A percentile compares a stretch with the other conserved stretches of the same genome.
Conservation (phyloP, 108 stramenopile genomes). For the Cyclostephanos invisitatus region DNA sequence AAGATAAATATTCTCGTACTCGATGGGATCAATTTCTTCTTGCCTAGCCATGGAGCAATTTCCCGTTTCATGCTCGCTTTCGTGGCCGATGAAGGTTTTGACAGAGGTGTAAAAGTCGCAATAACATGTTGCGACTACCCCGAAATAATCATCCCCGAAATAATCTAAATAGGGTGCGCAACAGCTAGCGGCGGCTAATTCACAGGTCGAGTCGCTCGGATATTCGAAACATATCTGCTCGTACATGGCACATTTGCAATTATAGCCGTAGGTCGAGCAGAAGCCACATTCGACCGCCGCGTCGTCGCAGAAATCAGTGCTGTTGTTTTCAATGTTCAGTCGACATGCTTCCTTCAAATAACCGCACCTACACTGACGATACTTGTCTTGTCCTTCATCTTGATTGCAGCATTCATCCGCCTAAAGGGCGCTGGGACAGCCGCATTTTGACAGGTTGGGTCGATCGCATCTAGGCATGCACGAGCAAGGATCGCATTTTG, state of each 20-base stretch:
- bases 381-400: too few relatives aligned
- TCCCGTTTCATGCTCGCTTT: not conserved
- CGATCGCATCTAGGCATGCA: constrained; percentile 3
- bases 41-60: not conserved
- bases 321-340: not conserved
- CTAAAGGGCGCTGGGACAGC: constrained; percentile 14
- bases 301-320: not conserved
- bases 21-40: not conserved
- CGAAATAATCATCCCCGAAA: not conserved
- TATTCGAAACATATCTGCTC: not conserved
- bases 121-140: not conserved
- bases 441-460: not conserved
- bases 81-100: not conserved
- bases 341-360: constrained; percentile 1
- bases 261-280: too few relatives aligned
- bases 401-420: constrained; percentile 3
- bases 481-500: constrained; percentile 13
- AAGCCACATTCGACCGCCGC: not conserved
- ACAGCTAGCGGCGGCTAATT: not conserved
- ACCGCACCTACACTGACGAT: not conserved
- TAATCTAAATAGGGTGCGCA: not conserved
- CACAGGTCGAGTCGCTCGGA: not conserved
- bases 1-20: not conserved
- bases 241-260: not conserved
- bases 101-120: not conserved